Evolutionary conservation across 2,329 filamentous ascomycete species (phyloP).

Genomic region (Neobulgaria alba): DNA sequence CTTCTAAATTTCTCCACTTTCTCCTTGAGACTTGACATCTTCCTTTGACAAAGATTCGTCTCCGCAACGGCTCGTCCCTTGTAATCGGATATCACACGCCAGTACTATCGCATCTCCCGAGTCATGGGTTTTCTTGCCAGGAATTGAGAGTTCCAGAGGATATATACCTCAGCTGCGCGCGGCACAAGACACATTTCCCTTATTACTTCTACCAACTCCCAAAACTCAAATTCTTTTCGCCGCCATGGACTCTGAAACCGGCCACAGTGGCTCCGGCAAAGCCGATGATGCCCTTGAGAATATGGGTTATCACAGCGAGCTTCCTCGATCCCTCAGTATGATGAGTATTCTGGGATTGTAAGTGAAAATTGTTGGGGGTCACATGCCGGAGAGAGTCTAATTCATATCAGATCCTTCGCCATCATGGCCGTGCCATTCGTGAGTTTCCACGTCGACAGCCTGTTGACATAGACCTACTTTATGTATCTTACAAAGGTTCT

Average conservation of each 20-base stretch:
- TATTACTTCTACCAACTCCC: too few species aligned
- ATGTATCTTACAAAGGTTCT: too few species aligned
- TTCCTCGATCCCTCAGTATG: constrained; percentile 61
- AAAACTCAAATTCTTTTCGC: too few species aligned
- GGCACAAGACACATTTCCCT: too few species aligned
- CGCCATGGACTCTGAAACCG: constrained; percentile 2
- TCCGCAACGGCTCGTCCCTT: constrained; percentile 3
- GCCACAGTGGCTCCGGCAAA: constrained; percentile 14
- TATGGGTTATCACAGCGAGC: constrained; percentile 58
- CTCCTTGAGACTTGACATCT: constrained; percentile 13
- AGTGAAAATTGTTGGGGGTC: constrained; percentile 7
- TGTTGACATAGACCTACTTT: too few species aligned
- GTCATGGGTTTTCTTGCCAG: too few species aligned
- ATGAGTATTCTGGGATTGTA: constrained; percentile 53
- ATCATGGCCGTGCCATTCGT: constrained; percentile 53
- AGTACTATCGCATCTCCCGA: too few species aligned
- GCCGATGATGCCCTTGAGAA: constrained; percentile 15
- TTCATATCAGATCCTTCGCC: constrained; percentile 47
- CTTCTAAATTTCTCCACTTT: constrained; percentile 2
- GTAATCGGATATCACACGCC: constrained; percentile 1
- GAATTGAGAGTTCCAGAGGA: too few species aligned
- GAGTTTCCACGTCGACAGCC: too few species aligned
- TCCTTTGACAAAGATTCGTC: constrained; percentile 13
- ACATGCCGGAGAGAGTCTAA: constrained; percentile 10
- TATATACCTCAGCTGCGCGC: too few species aligned